Base-by-base conservation (phyloP, 805 yeast species). In the Wickerhamomyces kurtzmanii region DNA sequence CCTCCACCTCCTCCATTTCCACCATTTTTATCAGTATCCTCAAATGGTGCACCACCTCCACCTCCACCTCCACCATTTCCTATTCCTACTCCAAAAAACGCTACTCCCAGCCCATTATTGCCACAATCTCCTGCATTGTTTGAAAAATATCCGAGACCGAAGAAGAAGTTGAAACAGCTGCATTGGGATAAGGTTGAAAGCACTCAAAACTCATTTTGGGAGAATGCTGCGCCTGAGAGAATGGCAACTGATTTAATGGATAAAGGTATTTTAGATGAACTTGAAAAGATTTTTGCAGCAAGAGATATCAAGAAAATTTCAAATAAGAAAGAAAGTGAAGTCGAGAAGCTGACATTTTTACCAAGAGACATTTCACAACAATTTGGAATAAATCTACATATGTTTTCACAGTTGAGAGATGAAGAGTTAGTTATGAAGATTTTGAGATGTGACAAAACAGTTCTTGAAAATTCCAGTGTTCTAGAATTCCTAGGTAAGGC, bases 111-210 rank as follows among this genome's bases (percentile, higher is more conserved):
- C 14, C 43, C 43, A 19, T 37, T 52, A 9, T 30, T 36, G 6
- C 54, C 55, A 5, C 53, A 55, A 12, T 53, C 55, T 3, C 47
- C 49, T 10, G 36, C 39, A 8, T 13, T 38, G 28, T 38, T 44
- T 25, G 43, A 39, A 24, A 34, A 29, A 9, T 38, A 37, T 24
- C 74, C 75, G 19, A 55, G 72, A 38, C 73, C 76, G 12, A 64
- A 63, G 48, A 64, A 61, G 35, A 75, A 72, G 49, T 54, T 81
- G 55, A 81, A 79, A 45, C 93, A 81, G 43, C 68, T 81, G 36
- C 93, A 81, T 42, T 81, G 91, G 93, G 91, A 81, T 37, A 79
- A 73, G 43, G 56, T 81, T 25, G 81, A 75, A 10, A 51, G 60
- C 27, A 57, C 75, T 11, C 57, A 62, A 12, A 61, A 68, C 23